Conservation (phyloP, 2,329 filamentous ascomycete genomes). For the Macroventuria anomochaeta region DNA sequence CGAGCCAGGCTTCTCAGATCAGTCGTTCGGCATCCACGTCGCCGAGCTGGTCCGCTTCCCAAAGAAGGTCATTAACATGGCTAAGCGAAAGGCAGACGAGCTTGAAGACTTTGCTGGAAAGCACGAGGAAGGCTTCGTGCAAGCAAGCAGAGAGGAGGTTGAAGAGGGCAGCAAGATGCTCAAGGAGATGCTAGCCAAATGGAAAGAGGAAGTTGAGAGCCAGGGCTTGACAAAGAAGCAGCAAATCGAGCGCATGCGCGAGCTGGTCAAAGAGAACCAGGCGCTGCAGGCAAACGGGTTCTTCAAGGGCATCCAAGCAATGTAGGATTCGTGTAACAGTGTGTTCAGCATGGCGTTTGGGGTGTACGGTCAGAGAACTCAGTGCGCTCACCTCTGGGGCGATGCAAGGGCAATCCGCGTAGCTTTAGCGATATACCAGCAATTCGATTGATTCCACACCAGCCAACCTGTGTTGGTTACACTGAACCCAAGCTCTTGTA, state of each 20-base stretch:
- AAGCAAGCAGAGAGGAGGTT: constrained; percentile 76
- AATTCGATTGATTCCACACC: neutral
- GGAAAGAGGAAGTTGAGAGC: constrained; percentile 79
- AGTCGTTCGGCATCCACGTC: constrained; percentile 98
- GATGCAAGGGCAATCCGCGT: neutral
- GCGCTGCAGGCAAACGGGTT: constrained; percentile 69
- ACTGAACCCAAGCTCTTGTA: too few species aligned
- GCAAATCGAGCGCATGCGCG: constrained; percentile 78
- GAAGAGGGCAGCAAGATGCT: constrained; percentile 85
- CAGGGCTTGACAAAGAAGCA: constrained; percentile 64
- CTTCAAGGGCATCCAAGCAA: constrained; percentile 64
- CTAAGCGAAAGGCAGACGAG: constrained; percentile 98
- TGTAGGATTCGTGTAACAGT: constrained; percentile 38
- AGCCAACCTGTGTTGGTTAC: neutral
- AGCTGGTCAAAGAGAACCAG: constrained; percentile 76
- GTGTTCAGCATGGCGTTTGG: constrained; percentile 10
- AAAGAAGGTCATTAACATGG: constrained; percentile 97
- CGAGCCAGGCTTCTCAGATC: constrained; percentile 92
- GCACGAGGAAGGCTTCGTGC: constrained; percentile 61
- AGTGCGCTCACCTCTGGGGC: too few species aligned
- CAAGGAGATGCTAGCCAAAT: constrained; percentile 81
- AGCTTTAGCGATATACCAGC: constrained; percentile 5
- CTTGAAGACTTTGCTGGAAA: constrained; percentile 92
- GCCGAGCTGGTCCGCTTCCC: constrained; percentile 96
- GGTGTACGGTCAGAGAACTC: neutral